Base-by-base conservation (phyloP, 1,284 basidiomycete genomes). In the Schizophyllum commune region DNA sequence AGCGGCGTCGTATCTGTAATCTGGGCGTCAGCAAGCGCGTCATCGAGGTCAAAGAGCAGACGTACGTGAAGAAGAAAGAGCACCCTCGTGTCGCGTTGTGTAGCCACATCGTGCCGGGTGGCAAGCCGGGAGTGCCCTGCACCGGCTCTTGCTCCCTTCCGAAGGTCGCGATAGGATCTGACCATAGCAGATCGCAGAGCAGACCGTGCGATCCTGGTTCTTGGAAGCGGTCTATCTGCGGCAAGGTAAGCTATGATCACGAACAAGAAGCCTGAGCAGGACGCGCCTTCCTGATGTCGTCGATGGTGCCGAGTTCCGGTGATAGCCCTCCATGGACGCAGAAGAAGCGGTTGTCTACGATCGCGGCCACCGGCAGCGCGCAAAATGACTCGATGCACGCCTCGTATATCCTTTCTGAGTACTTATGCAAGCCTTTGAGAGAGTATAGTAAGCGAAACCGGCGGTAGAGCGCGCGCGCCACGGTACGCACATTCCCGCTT, bases 281-380 rank as follows among this genome's bases (percentile, higher is more conserved):
- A 56, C n/a, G 27, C 22, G 15, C 56, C 33, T 57, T 27, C 21
- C 71, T 9, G 33, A 98, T 71, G 73, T 98, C 96, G 58, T 89
- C 85, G 2, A 98, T 79, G 5, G 87, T 90, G 66, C 88, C 79
- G 2, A 99, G 82, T 68, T 94, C 88, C 0, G 96, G 96, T 0
- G 93, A 96, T 53, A 99, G 83, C 17, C 97, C 96, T 7, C 97
- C 96, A 69, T 99, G 97, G 5, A 99, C 95, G 71, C 96, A 98
- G 73, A 99, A 89, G 80, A 99, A 99, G 69, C 95, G 92, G 69
- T 88, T 86, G 76, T 99, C 97, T 77, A 99, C 93, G 65, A 99
- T 79, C 7, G 94, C 97, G 0, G 94, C 86, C 32, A 99, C 78
- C 1, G 96, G 96, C 5, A 99, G 80, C 32, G 94, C 88, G 71